Percentiles rank a stretch among this genome's conserved stretches.
phyloP scores from a whole-genome alignment of 2,329 filamentous ascomycete species.

The Aspergillus phoenicis region DNA sequence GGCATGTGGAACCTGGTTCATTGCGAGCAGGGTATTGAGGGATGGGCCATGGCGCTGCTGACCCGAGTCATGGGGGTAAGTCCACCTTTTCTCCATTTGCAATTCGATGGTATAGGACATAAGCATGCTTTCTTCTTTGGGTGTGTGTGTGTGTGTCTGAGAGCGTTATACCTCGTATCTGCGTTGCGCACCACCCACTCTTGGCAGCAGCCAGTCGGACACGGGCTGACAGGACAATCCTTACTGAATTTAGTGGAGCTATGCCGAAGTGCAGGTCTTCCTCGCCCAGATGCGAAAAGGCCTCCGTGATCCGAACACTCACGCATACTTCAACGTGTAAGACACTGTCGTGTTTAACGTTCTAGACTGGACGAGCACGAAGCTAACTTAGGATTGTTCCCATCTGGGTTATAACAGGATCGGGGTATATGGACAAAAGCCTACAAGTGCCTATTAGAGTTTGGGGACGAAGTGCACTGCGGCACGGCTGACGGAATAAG shows the following conservation, averaged over 20 bases:
- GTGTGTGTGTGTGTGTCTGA: neutral
- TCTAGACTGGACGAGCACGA: neutral
- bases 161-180: neutral
- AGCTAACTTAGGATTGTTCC: neutral
- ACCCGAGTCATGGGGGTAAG: constrained; percentile 34
- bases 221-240: constrained; percentile 1
- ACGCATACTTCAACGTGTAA: constrained; percentile 29
- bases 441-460: neutral
- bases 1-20: constrained; percentile 31
- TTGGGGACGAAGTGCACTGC: neutral
- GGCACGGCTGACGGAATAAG: neutral
- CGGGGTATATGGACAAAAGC: constrained; percentile 24
- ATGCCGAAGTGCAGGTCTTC: constrained; percentile 27
- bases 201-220: neutral
- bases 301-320: constrained; percentile 23
- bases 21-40: constrained; percentile 34
- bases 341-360: neutral
- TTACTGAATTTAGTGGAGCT: constrained; percentile 22
- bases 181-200: neutral
- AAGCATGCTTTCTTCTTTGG: neutral
- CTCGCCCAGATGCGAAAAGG: constrained; percentile 27
- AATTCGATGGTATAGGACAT: neutral
- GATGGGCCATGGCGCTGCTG: constrained; percentile 35
- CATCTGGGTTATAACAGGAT: constrained; percentile 7
- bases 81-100: neutral